A percentile compares a stretch with the other conserved stretches of the same genome.
Conservation (phyloP, 202 grass and related monocot genomes). For the Carex arenaria region DNA sequence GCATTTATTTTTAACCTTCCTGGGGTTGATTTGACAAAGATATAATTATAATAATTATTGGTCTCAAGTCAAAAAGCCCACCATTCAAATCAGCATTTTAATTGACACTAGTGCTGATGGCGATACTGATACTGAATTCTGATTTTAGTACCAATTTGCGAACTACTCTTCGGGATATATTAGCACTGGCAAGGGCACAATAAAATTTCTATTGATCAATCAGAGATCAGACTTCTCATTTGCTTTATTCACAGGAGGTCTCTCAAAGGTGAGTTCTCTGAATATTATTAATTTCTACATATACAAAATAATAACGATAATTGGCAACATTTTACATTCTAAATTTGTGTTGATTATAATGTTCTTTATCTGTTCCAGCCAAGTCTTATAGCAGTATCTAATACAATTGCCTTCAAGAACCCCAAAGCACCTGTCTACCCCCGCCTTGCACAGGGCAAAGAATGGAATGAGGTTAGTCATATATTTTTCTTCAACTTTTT, state of each 20-base stretch:
- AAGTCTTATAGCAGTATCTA: slow-evolving; percentile 61
- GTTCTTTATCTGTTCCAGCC: slow-evolving; percentile 39
- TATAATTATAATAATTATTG: not conserved
- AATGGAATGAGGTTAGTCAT: slow-evolving; percentile 64
- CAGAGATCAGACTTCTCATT: slow-evolving; percentile 82
- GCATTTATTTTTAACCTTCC: not conserved
- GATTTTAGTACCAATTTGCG: slow-evolving; percentile 59
- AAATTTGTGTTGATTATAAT: not conserved
- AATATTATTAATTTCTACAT: not conserved
- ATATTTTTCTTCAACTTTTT: not conserved
- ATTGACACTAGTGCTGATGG: not conserved
- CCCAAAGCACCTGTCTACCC: slow-evolving; percentile 87
- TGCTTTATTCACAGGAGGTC: slow-evolving; percentile 62
- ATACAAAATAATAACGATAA: not conserved
- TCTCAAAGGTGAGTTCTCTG: slow-evolving; percentile 44
- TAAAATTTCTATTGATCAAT: slow-evolving; percentile 80
- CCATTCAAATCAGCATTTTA: not conserved
- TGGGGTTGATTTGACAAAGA: not conserved
- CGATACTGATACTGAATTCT: slow-evolving; percentile 9
- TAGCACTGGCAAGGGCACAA: slow-evolving; percentile 32
- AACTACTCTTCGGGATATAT: slow-evolving; percentile 57
- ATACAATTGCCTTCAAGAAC: slow-evolving; percentile 62
- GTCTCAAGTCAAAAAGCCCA: not conserved
- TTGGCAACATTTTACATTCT: not conserved
- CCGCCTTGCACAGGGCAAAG: slow-evolving; percentile 64